These are phyloP conservation scores for Suillus fuscotomentosus DNA, from an alignment of 768 basidiomycete species.

Conservation along the genomic window DNA sequence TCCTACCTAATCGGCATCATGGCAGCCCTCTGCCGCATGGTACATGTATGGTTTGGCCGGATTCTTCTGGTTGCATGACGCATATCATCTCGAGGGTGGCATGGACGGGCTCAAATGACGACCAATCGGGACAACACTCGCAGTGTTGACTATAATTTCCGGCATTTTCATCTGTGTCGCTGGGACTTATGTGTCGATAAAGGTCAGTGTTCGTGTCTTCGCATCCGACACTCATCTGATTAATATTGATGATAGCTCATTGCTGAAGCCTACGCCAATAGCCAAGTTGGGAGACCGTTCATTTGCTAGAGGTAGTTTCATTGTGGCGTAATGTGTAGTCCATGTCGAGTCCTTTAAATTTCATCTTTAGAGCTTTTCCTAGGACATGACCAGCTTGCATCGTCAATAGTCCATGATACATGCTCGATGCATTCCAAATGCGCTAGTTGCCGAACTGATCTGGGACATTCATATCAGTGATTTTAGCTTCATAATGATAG, in stretches of 20 bases:
- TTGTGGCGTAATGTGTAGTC: not conserved
- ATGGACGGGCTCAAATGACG: conserved; percentile 29
- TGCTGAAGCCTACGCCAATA: conserved; percentile 40
- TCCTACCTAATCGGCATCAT: conserved; percentile 52
- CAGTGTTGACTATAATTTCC: conserved; percentile 42
- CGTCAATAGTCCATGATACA: not conserved
- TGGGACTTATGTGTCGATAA: conserved; percentile 51
- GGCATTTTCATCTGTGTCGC: conserved; percentile 54
- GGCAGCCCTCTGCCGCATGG: conserved; percentile 52
- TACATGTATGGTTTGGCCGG: conserved; percentile 53
- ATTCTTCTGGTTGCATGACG: conserved; percentile 54
- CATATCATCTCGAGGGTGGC: conserved; percentile 41
- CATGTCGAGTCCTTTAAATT: not conserved
- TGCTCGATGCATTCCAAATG: not conserved
- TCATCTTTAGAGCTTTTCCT: not conserved
- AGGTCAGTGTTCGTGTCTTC: conserved; percentile 31
- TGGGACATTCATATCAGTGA: not conserved
- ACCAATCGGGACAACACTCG: conserved; percentile 34
- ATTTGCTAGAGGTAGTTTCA: conserved; percentile 31
- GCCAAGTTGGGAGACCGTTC: conserved; percentile 47
- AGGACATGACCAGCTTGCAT: not conserved
- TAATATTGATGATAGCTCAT: conserved; percentile 42
- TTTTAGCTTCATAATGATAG: not conserved
- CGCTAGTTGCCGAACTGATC: not conserved
- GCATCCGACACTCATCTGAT: not conserved